These are phyloP conservation scores for Taxillus chinensis DNA, from an alignment of 164 flowering plant species.

Conservation along the genomic window DNA sequence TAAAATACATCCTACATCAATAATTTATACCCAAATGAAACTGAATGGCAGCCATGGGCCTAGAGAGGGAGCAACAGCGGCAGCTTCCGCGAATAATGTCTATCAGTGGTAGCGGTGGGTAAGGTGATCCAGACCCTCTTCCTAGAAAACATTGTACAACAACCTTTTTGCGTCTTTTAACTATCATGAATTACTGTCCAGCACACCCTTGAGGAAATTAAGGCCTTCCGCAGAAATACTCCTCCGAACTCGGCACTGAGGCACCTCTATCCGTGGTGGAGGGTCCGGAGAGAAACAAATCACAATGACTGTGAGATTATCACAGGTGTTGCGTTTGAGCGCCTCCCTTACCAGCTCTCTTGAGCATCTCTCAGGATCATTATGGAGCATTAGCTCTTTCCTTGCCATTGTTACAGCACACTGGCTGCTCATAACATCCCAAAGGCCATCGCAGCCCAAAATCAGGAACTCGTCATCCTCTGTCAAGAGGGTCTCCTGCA, in stretches of 20 bases:
- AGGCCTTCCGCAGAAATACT: slow-evolving; percentile 85
- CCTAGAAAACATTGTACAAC: neutral
- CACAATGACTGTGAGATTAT: slow-evolving; percentile 77
- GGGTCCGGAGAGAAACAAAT: slow-evolving; percentile 80
- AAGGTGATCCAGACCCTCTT: neutral
- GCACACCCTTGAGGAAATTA: slow-evolving; percentile 61
- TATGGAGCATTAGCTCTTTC: slow-evolving; percentile 78
- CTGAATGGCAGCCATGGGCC: too few relatives aligned
- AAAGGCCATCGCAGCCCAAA: slow-evolving; percentile 88
- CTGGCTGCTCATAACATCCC: slow-evolving; percentile 99
- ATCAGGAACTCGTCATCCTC: slow-evolving; percentile 93
- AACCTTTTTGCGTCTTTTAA: slow-evolving; percentile 7
- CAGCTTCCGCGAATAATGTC: neutral
- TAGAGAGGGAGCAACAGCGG: neutral
- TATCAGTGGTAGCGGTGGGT: neutral
- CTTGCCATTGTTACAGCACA: slow-evolving; percentile 80
- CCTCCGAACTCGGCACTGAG: slow-evolving; percentile 41
- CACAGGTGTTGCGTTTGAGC: slow-evolving; percentile 68
- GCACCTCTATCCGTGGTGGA: slow-evolving; percentile 70
- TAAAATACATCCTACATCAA: too few relatives aligned
- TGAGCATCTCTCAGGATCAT: slow-evolving; percentile 85
- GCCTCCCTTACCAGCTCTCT: slow-evolving; percentile 82
- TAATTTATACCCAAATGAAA: too few relatives aligned
- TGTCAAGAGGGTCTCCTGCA: slow-evolving; percentile 43
- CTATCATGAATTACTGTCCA: slow-evolving; percentile 32